Base-by-base conservation (phyloP, 2,329 filamentous ascomycete species). In the Aspergillus ibericus region DNA sequence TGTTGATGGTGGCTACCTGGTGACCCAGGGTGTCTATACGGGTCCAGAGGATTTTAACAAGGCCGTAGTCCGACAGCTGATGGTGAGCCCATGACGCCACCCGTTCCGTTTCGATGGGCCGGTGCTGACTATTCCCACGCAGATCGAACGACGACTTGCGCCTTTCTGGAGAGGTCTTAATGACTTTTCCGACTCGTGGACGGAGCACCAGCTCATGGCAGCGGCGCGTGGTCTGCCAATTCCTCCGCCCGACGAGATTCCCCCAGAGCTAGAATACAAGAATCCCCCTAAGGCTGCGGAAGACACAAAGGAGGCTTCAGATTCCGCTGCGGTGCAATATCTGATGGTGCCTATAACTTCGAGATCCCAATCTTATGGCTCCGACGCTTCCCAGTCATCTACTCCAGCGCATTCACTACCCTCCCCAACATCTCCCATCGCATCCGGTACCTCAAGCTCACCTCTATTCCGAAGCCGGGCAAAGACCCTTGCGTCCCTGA, bases 161-260 rank as follows among this genome's bases (percentile, higher is more conserved):
- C 95, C 95, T 0, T 99, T 99, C 75, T 99, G 93, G 92, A 88
- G 89, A 71, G 95, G 95, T 5, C 80, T 99, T 4, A 89, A 96
- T 63, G 93, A 98, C 74, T 92, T 95, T 75, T 89, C 88, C 15
- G 85, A 91, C 20, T 90, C 86, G 53, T 99, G 95, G 95, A 90
- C 92, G 12, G 95, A 99, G 70, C 88, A 95, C 75, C 95, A 99
- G 76, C 85, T 99, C n/a, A 86, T 97, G 68, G 92, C 93, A 58
- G 92, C 91, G 22, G 95, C 89, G 51, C 87, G 92, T 69, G 93
- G 91, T 18, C 83, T 96, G 56, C 86, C 90, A 3, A 87, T 98
- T 52, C 95, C 95, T 12, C 84, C 90, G 7, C 85, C 93, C 48
- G 92, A 97, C 74, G 87, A 93, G 67, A 86, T 92, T 2, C 91